Conservation (phyloP, 768 basidiomycete genomes). For the Pisolithus microcarpus region DNA sequence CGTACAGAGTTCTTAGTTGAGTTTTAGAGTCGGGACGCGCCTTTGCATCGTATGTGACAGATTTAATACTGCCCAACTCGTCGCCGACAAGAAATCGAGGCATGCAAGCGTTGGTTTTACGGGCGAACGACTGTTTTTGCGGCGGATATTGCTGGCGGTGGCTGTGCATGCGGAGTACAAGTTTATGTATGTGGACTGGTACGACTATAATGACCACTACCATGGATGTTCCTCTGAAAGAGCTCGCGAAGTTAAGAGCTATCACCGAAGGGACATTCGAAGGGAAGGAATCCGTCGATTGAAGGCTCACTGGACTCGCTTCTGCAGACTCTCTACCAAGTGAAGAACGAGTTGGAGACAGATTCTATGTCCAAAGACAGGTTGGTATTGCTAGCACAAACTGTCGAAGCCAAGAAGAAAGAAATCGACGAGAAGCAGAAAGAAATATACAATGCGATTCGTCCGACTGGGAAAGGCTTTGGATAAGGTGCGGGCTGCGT, state of each 20-base stretch:
- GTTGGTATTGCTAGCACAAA: conserved; percentile 44
- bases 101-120: conserved; percentile 33
- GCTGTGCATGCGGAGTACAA: background rate
- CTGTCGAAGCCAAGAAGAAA: conserved; percentile 68
- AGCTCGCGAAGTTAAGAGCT: conserved; percentile 70
- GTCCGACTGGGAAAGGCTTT: conserved; percentile 76
- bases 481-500: conserved; percentile 65
- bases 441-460: conserved; percentile 73
- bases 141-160: background rate
- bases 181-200: background rate
- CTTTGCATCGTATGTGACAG: conserved; percentile 37
- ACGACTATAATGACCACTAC: background rate
- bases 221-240: conserved; percentile 75
- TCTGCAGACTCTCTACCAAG: conserved; percentile 48
- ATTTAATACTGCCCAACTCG: conserved; percentile 71
- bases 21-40: conserved; percentile 28
- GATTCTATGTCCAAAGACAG: conserved; percentile 44
- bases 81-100: conserved; percentile 69
- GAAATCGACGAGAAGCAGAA: conserved; percentile 86
- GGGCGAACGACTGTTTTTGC: background rate
- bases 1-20: conserved; percentile 27
- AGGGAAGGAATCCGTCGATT: conserved; percentile 50
- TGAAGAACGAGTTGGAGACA: conserved; percentile 45
- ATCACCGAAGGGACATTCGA: conserved; percentile 40
- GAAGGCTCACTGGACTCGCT: conserved; percentile 59